phyloP scores from a whole-genome alignment of 2,329 filamentous ascomycete genomes.

The Neocucurbitaria cava region DNA sequence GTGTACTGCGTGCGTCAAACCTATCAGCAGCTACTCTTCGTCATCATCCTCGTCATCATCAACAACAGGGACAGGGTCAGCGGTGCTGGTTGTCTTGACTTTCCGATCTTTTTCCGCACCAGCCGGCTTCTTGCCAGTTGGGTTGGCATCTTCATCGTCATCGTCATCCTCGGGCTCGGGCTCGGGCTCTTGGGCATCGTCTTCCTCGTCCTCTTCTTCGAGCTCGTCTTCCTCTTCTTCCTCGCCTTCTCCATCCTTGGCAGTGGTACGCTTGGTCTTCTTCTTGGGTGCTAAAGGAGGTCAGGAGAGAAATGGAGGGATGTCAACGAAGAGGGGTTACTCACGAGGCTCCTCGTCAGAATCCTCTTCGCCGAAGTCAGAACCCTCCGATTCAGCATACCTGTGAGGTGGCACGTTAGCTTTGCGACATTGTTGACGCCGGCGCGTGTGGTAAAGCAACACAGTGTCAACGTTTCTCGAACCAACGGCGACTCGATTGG shows the following conservation, averaged over 20 bases:
- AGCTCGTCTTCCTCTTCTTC: constrained; percentile 42
- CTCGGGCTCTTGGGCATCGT: constrained; percentile 34
- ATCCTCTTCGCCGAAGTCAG: constrained; percentile 47
- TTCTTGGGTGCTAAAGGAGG: constrained; percentile 41
- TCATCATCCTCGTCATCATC: constrained; percentile 41
- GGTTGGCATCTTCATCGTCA: constrained; percentile 48
- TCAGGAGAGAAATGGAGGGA: neutral
- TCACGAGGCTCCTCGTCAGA: constrained; percentile 47
- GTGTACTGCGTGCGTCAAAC: neutral
- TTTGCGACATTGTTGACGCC: constrained; percentile 6
- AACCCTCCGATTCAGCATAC: constrained; percentile 48
- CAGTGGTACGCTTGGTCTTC: constrained; percentile 42
- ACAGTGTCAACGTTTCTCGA: neutral
- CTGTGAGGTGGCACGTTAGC: constrained; percentile 32
- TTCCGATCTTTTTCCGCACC: constrained; percentile 44
- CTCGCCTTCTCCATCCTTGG: constrained; percentile 39
- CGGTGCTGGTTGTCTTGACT: constrained; percentile 37
- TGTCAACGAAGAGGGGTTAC: constrained; percentile 6
- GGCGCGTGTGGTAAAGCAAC: neutral
- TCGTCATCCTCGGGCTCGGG: constrained; percentile 30
- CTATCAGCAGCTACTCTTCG: constrained; percentile 21
- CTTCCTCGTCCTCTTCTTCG: constrained; percentile 42
- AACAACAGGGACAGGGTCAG: constrained; percentile 41
- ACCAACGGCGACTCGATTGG: too few relatives aligned
- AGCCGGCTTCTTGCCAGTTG: constrained; percentile 46